Conservation (phyloP, 495 filamentous ascomycete species). For the Annulohypoxylon stygium region DNA sequence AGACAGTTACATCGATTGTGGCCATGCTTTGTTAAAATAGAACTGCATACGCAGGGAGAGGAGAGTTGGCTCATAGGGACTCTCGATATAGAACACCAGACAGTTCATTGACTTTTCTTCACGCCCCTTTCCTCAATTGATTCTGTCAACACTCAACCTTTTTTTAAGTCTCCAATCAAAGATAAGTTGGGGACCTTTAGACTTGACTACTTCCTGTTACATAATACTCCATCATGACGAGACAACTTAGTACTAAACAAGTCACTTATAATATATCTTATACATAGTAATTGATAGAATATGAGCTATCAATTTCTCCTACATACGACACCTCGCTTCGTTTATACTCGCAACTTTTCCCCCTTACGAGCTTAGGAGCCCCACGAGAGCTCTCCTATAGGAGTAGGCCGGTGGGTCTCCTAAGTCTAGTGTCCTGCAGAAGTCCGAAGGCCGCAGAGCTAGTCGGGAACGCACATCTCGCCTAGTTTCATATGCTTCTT, state of each 20-base stretch:
- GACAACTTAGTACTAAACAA: not conserved
- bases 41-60: not conserved
- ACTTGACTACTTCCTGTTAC: not conserved
- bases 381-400: not conserved
- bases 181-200: not conserved
- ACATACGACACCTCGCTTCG: not conserved
- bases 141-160: not conserved
- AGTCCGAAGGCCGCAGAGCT: not conserved
- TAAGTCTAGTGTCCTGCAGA: slow-evolving; percentile 1
- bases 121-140: not conserved
- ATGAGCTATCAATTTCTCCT: not conserved
- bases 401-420: slow-evolving; percentile 5
- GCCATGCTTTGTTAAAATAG: slow-evolving; percentile 4
- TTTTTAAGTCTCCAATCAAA: not conserved
- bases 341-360: not conserved
- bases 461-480: not conserved
- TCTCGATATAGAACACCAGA: not conserved
- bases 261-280: not conserved
- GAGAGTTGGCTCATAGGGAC: slow-evolving; percentile 4
- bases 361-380: not conserved
- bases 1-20: not conserved
- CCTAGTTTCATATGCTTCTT: not conserved
- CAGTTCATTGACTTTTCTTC: not conserved
- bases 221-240: not conserved
- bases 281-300: not conserved